phyloP scores from a whole-genome alignment of 73 alveolate species.

The Paramecium bursaria region DNA sequence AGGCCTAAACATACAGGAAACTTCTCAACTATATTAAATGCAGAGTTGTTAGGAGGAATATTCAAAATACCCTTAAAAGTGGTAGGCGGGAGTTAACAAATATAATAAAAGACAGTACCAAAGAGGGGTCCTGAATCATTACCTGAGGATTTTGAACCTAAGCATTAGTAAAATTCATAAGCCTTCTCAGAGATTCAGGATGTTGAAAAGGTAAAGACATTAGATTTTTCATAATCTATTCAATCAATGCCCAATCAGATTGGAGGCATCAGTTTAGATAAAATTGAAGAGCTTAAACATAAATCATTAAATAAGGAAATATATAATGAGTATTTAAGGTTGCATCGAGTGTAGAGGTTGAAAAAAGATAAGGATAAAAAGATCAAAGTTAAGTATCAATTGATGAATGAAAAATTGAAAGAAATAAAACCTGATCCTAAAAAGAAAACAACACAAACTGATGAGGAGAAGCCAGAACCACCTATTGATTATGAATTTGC shows the following conservation, averaged over 20 bases:
- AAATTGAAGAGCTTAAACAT: conserved; percentile 76
- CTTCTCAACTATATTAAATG: conserved; percentile 80
- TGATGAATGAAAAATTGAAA: conserved; percentile 77
- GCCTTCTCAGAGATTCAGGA: conserved; percentile 28
- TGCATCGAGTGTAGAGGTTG: conserved; percentile 70
- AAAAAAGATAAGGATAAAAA: conserved; percentile 75
- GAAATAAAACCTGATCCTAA: conserved; percentile 81
- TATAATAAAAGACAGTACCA: conserved; percentile 72
- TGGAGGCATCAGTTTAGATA: conserved; percentile 70
- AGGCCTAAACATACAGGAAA: conserved; percentile 96
- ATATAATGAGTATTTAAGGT: conserved; percentile 79
- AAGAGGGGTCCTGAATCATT: conserved; percentile 86
- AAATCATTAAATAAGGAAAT: conserved; percentile 60
- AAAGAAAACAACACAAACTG: conserved; percentile 73
- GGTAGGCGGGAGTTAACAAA: conserved; percentile 84
- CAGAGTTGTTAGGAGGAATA: conserved; percentile 87
- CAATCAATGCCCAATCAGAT: conserved; percentile 6
- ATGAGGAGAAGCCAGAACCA: conserved; percentile 55
- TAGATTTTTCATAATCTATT: conserved; percentile 46
- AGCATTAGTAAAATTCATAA: background rate
- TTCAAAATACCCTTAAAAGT: conserved; percentile 93
- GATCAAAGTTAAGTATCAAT: conserved; percentile 73
- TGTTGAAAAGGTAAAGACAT: conserved; percentile 44
- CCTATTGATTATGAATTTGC: conserved; percentile 72
- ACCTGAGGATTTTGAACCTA: conserved; percentile 82